Evolutionary conservation across 2,329 filamentous ascomycete species (phyloP).

Genomic region (Dactylellina sp.): DNA sequence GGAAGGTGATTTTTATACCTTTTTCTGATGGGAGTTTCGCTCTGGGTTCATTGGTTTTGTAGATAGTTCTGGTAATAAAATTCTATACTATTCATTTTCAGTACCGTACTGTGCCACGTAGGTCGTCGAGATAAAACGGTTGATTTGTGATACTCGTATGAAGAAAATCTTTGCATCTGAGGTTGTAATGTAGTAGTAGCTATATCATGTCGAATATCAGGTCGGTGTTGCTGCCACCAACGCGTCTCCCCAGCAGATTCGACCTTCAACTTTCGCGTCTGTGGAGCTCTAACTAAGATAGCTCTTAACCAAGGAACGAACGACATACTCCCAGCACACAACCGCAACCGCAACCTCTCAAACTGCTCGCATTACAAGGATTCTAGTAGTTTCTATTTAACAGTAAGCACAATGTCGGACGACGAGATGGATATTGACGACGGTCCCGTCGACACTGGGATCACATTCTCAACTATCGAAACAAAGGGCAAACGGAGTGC

Average conservation of each 20-base stretch:
- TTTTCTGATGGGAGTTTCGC: constrained; percentile 12
- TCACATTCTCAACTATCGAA: constrained; percentile 77
- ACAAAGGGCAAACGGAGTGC: constrained; percentile 90
- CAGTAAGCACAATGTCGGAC: constrained; percentile 67
- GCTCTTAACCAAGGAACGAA: not conserved
- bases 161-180: no score
- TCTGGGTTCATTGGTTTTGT: constrained; percentile 21
- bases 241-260: constrained; percentile 54
- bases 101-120: no score
- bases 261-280: constrained; percentile 33
- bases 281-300: not conserved
- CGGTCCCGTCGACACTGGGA: constrained; percentile 65
- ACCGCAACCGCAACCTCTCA: not conserved
- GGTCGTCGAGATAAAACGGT: no score
- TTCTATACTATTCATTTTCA: not conserved
- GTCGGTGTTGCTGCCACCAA: constrained; percentile 36
- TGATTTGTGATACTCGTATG: no score
- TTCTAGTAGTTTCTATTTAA: not conserved
- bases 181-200: no score
- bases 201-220: not conserved
- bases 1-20: constrained; percentile 11
- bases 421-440: constrained; percentile 76
- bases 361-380: not conserved
- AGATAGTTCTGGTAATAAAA: constrained; percentile 38
- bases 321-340: not conserved